Conservation (phyloP, 257 asterid species). For the Rehmannia glutinosa region DNA sequence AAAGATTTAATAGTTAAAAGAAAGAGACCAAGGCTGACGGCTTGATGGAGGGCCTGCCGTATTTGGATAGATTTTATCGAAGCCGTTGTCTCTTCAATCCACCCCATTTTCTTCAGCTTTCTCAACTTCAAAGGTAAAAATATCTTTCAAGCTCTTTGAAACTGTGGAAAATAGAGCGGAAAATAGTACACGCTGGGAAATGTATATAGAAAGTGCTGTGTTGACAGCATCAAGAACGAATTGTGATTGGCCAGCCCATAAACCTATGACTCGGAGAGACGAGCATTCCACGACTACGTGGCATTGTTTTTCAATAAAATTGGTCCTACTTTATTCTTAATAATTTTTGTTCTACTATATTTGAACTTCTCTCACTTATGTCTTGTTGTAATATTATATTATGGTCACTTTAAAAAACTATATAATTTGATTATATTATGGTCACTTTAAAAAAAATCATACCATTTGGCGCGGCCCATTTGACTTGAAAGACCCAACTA, state of each 20-base stretch:
- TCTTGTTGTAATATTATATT: no score
- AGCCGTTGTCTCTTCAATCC: constrained; percentile 33
- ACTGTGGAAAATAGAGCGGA: neutral
- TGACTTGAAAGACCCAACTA: no score
- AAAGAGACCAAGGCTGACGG: constrained; percentile 45
- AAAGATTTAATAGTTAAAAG: constrained; percentile 8
- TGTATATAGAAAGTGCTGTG: neutral
- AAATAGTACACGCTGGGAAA: neutral
- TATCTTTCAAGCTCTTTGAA: constrained; percentile 2
- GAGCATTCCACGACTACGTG: constrained; percentile 20
- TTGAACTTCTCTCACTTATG: no score
- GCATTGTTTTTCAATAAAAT: neutral
- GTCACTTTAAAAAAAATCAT: no score
- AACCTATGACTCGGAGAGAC: constrained; percentile 13
- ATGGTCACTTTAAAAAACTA: no score
- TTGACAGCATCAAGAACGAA: constrained; percentile 27
- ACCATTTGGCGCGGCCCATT: no score
- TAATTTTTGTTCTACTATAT: no score
- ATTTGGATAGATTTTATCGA: constrained; percentile 47
- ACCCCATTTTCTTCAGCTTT: constrained; percentile 34
- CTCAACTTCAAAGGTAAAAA: constrained; percentile 10
- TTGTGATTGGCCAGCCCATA: constrained; percentile 36
- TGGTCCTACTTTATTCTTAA: neutral
- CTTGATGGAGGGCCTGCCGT: constrained; percentile 50
- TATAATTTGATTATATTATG: no score